Conservation (phyloP, 2,329 filamentous ascomycete genomes). For the Fusarium lateritium region DNA sequence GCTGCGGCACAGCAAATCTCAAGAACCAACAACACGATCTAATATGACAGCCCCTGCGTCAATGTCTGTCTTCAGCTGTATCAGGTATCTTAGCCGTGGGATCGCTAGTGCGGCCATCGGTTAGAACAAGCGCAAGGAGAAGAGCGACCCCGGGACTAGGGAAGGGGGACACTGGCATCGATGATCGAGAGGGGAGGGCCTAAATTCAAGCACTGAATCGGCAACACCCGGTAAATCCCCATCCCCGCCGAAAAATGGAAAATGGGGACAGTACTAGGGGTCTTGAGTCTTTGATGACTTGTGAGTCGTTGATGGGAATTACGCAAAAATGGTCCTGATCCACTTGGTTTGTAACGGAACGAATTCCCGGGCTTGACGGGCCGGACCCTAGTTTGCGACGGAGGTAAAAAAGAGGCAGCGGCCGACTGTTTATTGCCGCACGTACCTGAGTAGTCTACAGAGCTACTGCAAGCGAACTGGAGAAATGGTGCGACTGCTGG, state of each 20-base stretch:
- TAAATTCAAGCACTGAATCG: not conserved
- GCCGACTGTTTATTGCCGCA: no score
- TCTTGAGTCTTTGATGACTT: not conserved
- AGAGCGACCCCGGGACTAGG: rapidly evolving
- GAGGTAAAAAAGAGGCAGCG: not conserved
- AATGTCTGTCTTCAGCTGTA: not conserved
- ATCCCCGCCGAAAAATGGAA: not conserved
- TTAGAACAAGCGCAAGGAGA: not conserved
- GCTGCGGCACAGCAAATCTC: not conserved
- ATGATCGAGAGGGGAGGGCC: not conserved
- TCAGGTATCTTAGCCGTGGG: not conserved
- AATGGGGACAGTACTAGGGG: not conserved
- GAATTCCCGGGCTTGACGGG: slow-evolving; percentile 9
- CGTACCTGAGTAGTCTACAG: no score
- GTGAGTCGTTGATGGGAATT: not conserved
- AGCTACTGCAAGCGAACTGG: no score
- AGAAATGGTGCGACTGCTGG: no score
- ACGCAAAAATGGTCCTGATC: not conserved
- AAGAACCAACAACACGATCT: not conserved
- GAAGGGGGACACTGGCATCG: no score
- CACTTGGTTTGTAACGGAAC: slow-evolving; percentile 7
- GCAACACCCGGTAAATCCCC: not conserved
- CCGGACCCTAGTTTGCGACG: slow-evolving; percentile 12
- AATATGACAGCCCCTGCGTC: not conserved
- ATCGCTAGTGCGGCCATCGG: not conserved